Conservation (phyloP, 2,329 filamentous ascomycete species). For the Zymoseptoria crescenta region DNA sequence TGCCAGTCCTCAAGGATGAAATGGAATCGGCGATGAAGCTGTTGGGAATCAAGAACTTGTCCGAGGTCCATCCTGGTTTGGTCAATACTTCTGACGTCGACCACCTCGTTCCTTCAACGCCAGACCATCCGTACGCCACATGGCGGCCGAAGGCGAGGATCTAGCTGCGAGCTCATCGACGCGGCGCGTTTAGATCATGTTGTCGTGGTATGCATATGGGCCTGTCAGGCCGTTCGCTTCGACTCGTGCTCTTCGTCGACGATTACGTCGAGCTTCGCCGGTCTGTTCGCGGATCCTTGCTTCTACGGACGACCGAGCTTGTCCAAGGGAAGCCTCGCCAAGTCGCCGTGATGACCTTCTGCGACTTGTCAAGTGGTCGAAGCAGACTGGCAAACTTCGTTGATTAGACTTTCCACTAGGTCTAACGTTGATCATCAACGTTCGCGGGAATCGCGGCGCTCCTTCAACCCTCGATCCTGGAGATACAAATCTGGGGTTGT, state of each 20-base stretch:
- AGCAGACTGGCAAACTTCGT: not conserved
- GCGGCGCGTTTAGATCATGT: too few relatives aligned
- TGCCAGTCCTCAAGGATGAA: slow-evolving; percentile 45
- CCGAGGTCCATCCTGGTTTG: slow-evolving; percentile 52
- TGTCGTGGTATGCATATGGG: too few relatives aligned
- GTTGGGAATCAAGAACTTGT: slow-evolving; percentile 51
- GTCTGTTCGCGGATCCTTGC: not conserved
- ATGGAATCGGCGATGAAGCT: slow-evolving; percentile 57
- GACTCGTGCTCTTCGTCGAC: not conserved
- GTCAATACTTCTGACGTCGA: slow-evolving; percentile 46
- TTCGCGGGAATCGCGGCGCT: not conserved
- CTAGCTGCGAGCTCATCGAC: not conserved
- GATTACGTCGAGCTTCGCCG: not conserved
- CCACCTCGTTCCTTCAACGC: slow-evolving; percentile 36
- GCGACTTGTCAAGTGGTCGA: not conserved
- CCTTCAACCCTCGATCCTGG: not conserved
- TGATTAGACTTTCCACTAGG: not conserved
- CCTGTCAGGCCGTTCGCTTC: too few relatives aligned
- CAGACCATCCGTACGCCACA: slow-evolving; percentile 12
- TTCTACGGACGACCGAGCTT: not conserved
- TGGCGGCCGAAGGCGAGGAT: slow-evolving; percentile 13
- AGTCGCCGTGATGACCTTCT: not conserved
- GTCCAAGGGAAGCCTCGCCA: not conserved
- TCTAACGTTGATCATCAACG: not conserved
- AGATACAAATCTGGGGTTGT: not conserved